Base-by-base conservation (phyloP, 2,329 filamentous ascomycete species). In the Monosporascus sp. region DNA sequence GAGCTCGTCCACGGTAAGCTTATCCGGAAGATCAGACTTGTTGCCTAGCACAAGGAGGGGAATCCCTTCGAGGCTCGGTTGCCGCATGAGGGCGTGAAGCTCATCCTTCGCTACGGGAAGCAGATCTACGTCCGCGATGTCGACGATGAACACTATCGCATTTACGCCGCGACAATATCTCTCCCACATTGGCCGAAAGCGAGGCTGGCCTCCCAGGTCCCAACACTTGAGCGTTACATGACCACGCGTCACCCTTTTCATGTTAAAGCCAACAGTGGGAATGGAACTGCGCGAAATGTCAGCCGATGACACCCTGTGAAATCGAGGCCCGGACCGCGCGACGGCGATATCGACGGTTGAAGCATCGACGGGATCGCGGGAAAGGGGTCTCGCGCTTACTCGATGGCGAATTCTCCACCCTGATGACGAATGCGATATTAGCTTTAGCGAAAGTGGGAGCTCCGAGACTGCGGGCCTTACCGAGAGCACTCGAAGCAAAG, bases 161-260 rank as follows among this genome's bases (percentile, higher is more conserved):
- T 96, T 96, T 63, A 97, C 94, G 50, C 91, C 94, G 59, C 92
- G 90, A 74, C 94, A 97, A 73, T 99, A 99, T 68, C 94, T 82
- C 78, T 99, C 94, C 94, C 94, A 99, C 94, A 99, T 99, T 63
- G 90, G 89, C 67, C 94, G 89, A 77, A 97, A 99, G 61, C 93
- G 85, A 64, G 94, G 93, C 75, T 99, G 94, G 51, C 94, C 94
- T 63, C 94, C 94, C 60, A 99, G 85, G 76, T 99, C 94, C 94
- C 94, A 99, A 74, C 94, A 99, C 76, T 97, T 97, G 67, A 99
- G 80, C 64, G 94, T 96, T 71, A 99, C 94, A 82, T 97, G 93
- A 64, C 94, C 94, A 69, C 94, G 93, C 75, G 97, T 92, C 65
- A 99, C 91, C 63, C 89, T 87, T 80, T 97, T 97, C 86, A 97